Percentiles rank a stretch among this genome's conserved stretches.
Evolutionary conservation across 768 basidiomycete genomes (phyloP).

Genomic region (Fomitopsis serialis): DNA sequence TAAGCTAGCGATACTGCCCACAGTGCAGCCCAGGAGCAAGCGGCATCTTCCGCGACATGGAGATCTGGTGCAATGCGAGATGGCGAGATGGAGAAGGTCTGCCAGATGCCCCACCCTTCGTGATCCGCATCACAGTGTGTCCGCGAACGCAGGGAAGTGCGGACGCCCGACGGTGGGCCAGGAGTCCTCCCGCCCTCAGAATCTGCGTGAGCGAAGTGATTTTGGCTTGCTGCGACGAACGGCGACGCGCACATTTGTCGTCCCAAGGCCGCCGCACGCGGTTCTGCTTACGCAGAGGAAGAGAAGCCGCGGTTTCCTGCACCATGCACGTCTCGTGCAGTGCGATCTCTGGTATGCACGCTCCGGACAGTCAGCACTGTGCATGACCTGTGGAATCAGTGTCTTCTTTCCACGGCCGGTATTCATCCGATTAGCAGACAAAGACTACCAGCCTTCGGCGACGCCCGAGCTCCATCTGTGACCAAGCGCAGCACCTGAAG

Average conservation of each 20-base stretch:
- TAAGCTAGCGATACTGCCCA: too few relatives aligned
- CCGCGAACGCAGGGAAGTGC: neutral
- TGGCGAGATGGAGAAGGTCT: too few relatives aligned
- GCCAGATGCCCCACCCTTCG: too few relatives aligned
- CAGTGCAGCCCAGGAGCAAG: too few relatives aligned
- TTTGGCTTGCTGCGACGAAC: neutral
- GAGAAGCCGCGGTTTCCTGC: neutral
- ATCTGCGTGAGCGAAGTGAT: too few relatives aligned
- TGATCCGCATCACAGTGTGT: too few relatives aligned
- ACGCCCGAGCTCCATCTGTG: too few relatives aligned
- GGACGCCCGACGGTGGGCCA: slow-evolving; percentile 15
- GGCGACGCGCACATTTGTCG: neutral
- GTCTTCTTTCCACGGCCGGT: neutral
- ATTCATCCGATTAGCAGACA: neutral
- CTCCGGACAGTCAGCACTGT: neutral
- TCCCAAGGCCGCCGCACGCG: neutral
- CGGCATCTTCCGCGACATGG: too few relatives aligned
- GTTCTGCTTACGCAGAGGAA: neutral
- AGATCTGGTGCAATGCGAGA: too few relatives aligned
- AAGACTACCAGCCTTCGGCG: neutral
- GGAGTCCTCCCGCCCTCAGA: neutral
- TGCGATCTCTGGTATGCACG: neutral
- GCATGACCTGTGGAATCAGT: neutral
- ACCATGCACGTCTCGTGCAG: too few relatives aligned
- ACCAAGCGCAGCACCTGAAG: too few relatives aligned